Conservation (phyloP, 805 yeast species). For the Candida boidinii region DNA sequence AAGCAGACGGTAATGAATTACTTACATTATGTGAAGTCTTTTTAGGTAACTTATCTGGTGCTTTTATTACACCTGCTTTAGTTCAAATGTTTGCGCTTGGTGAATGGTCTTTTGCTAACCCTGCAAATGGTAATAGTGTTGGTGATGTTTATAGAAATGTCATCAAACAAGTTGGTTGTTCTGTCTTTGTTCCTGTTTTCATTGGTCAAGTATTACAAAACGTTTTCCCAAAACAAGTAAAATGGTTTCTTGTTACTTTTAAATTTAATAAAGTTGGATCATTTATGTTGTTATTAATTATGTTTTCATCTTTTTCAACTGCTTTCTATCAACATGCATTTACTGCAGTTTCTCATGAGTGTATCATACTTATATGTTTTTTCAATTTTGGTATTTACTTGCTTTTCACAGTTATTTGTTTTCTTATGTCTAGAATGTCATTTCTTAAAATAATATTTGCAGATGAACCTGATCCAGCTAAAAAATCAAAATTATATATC, state of each 20-base stretch:
- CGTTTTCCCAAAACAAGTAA: conserved; percentile 53
- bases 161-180: conserved; percentile 80
- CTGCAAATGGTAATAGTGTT: conserved; percentile 50
- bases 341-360: conserved; percentile 37
- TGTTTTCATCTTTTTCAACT: conserved; percentile 61
- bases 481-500: conserved; percentile 35
- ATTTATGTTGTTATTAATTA: conserved; percentile 64
- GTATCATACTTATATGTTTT: conserved; percentile 70
- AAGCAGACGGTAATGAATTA: conserved; percentile 72
- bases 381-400: conserved; percentile 76
- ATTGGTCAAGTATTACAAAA: conserved; percentile 85
- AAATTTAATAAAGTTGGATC: conserved; percentile 67
- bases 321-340: conserved; percentile 82
- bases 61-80: conserved; percentile 80
- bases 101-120: conserved; percentile 72
- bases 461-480: conserved; percentile 35
- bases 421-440: conserved; percentile 49
- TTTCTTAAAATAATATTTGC: conserved; percentile 33
- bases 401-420: conserved; percentile 64
- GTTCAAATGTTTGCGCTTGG: conserved; percentile 59
- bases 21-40: conserved; percentile 79
- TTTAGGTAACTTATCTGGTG: conserved; percentile 78
- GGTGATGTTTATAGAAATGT: conserved; percentile 58
- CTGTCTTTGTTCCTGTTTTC: conserved; percentile 72
- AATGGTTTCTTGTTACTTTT: conserved; percentile 50